Percentiles rank a stretch among this genome's conserved stretches.
phyloP scores from a whole-genome alignment of 805 yeast genomes.

The Maudiozyma serrabonitensis region DNA sequence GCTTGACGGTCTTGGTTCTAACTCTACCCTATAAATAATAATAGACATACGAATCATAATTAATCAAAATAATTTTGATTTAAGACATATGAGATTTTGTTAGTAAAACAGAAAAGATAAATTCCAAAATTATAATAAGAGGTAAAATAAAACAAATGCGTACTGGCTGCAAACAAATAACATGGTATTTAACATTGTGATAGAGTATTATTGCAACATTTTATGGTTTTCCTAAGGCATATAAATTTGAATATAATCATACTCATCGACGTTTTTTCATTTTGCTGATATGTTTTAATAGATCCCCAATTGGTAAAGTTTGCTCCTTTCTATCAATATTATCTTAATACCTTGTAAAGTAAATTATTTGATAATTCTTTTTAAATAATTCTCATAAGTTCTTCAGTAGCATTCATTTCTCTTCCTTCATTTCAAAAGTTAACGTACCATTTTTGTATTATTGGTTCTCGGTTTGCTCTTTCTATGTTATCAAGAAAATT shows the following conservation, averaged over 20 bases:
- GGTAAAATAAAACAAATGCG: too few relatives aligned
- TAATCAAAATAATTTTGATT: neutral
- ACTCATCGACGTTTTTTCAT: too few relatives aligned
- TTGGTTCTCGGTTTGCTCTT: slow-evolving; percentile 2
- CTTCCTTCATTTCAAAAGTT: neutral
- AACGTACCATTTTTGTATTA: slow-evolving; percentile 6
- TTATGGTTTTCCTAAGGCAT: too few relatives aligned
- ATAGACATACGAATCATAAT: neutral
- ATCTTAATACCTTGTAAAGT: too few relatives aligned
- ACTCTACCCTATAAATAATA: slow-evolving; percentile 77
- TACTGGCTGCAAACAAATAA: too few relatives aligned
- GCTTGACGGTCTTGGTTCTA: slow-evolving; percentile 99
- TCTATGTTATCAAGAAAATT: neutral
- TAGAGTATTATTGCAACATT: too few relatives aligned
- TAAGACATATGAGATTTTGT: neutral
- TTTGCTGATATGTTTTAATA: too few relatives aligned
- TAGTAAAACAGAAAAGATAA: neutral
- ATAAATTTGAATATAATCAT: too few relatives aligned
- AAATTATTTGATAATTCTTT: neutral
- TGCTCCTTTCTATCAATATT: too few relatives aligned
- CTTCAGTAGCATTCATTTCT: neutral
- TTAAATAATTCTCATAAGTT: neutral
- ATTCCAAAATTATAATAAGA: too few relatives aligned
- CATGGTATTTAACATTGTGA: too few relatives aligned
- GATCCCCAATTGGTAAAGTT: too few relatives aligned